Conservation (phyloP, 1,284 basidiomycete genomes). For the Mrakiaceae sp. region DNA sequence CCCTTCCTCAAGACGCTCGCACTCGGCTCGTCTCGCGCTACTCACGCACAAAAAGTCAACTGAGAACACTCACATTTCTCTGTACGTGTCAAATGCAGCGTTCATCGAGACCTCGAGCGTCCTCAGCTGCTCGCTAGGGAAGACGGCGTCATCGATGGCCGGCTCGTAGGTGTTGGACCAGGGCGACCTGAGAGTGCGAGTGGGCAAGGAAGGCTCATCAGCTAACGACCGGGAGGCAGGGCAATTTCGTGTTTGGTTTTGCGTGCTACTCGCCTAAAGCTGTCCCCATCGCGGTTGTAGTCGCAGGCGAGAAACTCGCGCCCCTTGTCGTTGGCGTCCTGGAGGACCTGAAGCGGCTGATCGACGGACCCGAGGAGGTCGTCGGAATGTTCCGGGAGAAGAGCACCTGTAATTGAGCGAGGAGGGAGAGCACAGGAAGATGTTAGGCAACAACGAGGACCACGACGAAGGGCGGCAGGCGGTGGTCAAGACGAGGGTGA, state of each 20-base stretch:
- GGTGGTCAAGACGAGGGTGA: background rate
- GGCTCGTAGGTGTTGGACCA: slow-evolving; percentile 91
- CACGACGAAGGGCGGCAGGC: background rate
- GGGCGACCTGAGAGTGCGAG: slow-evolving; percentile 55
- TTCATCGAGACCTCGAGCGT: slow-evolving; percentile 89
- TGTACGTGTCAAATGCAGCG: slow-evolving; percentile 93
- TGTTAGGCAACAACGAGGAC: background rate
- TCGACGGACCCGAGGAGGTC: slow-evolving; percentile 92
- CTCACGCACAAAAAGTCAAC: background rate
- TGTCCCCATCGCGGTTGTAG: slow-evolving; percentile 69
- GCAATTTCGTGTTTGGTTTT: no score
- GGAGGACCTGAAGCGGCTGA: slow-evolving; percentile 75
- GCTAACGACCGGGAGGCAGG: no score
- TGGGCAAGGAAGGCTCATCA: background rate
- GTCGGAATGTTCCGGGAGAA: slow-evolving; percentile 90
- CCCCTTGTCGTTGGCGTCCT: slow-evolving; percentile 48
- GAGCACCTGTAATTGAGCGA: slow-evolving; percentile 27
- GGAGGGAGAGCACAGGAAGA: background rate
- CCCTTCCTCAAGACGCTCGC: no score
- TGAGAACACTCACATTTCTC: slow-evolving; percentile 63
- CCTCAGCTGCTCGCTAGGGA: slow-evolving; percentile 69
- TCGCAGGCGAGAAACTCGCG: slow-evolving; percentile 91
- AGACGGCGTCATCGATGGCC: slow-evolving; percentile 71
- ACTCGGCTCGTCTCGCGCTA: background rate
- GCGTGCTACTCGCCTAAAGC: background rate